phyloP scores from a whole-genome alignment of 176 grass and related monocot genomes.

The bread wheat (Triticum aestivum) region IWGSC_CS_RefSeq_v2.1 NC_057811.1:355728127-355728626 shows the following conservation, averaged over 20 bases:
- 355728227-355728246: background rate
- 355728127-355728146: slow-evolving; percentile 17
- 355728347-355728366: slow-evolving; percentile 36
- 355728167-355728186: slow-evolving; percentile 24
- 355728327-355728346: background rate
- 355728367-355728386: slow-evolving; percentile 14
- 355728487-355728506: slow-evolving; percentile 15
- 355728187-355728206: background rate
- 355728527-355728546: background rate
- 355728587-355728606: no score
- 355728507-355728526: background rate
- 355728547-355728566: no score
- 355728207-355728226: slow-evolving; percentile 3
- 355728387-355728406: background rate
- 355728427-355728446: slow-evolving; percentile 36
- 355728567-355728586: no score
- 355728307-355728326: slow-evolving; percentile 11
- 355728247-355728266: background rate
- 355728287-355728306: background rate
- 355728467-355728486: slow-evolving; percentile 41
- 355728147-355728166: background rate
- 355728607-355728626: no score
- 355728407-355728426: slow-evolving; percentile 36
- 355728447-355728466: slow-evolving; percentile 39
- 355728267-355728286: background rate